Evolutionary conservation across 306 rosid species (phyloP).

Genomic region (Quercus gilva): DNA sequence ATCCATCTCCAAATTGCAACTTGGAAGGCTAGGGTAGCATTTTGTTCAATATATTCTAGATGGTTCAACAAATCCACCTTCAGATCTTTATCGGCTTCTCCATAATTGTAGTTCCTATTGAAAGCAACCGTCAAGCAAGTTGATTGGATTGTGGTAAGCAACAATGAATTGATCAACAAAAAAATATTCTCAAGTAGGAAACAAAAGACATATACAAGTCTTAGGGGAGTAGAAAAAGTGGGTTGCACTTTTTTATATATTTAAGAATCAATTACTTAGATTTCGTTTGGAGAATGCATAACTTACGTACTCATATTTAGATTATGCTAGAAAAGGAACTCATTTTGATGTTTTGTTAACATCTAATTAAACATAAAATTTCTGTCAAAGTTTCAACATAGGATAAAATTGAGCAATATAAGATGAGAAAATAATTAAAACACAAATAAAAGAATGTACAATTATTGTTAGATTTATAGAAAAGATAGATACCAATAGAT

Average conservation of each 20-base stretch:
- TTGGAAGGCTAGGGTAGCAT: conserved; percentile 89
- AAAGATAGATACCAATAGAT: conserved; percentile 57
- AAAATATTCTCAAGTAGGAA: not conserved
- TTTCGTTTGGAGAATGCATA: too few relatives aligned
- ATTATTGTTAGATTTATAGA: not conserved
- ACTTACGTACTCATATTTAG: too few relatives aligned
- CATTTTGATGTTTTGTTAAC: not conserved
- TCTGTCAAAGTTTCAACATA: too few relatives aligned
- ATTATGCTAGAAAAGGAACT: not conserved
- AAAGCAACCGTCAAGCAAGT: conserved; percentile 12
- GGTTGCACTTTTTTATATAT: too few relatives aligned
- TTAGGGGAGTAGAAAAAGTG: too few relatives aligned
- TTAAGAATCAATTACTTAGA: too few relatives aligned
- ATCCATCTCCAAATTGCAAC: conserved; percentile 92
- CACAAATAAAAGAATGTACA: not conserved
- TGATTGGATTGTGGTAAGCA: not conserved
- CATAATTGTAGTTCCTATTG: conserved; percentile 86
- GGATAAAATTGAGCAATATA: not conserved
- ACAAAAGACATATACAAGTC: not conserved
- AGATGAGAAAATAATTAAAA: not conserved
- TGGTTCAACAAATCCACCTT: conserved; percentile 65
- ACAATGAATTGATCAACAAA: not conserved
- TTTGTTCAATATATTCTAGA: conserved; percentile 93
- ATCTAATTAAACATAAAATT: not conserved
- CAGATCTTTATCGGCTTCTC: conserved; percentile 71